These are phyloP conservation scores for Aquanectria penicillioides DNA, from an alignment of 2,329 filamentous ascomycete genomes.

Conservation along the genomic window DNA sequence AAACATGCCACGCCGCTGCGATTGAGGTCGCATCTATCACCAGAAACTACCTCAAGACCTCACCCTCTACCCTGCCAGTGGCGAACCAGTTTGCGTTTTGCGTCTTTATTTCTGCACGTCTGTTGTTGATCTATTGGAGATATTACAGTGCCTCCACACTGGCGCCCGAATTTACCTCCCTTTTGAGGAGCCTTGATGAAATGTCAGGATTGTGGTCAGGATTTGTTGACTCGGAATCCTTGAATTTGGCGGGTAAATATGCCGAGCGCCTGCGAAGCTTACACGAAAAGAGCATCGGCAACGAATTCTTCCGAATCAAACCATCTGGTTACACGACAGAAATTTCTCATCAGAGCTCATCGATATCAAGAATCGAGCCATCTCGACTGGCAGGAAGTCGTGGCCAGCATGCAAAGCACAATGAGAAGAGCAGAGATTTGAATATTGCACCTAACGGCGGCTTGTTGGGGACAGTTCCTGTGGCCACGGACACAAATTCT, in stretches of 20 bases:
- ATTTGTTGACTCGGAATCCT: background rate
- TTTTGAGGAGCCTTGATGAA: slow-evolving; percentile 34
- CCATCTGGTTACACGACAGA: slow-evolving; percentile 29
- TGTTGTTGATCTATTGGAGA: slow-evolving; percentile 48
- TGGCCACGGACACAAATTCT: too few relatives aligned
- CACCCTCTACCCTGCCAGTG: slow-evolving; percentile 36
- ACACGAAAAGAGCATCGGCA: slow-evolving; percentile 13
- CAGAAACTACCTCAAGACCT: slow-evolving; percentile 52
- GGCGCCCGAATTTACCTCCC: slow-evolving; percentile 35
- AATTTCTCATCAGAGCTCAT: slow-evolving; percentile 14
- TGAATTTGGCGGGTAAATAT: slow-evolving; percentile 17
- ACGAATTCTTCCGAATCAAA: slow-evolving; percentile 20
- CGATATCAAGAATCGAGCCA: too few relatives aligned
- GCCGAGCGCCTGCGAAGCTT: background rate
- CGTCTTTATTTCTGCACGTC: slow-evolving; percentile 52
- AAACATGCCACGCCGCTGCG: slow-evolving; percentile 55
- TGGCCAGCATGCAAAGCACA: too few relatives aligned
- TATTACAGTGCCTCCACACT: slow-evolving; percentile 34
- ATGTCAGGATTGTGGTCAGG: slow-evolving; percentile 37
- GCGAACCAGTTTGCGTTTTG: slow-evolving; percentile 55
- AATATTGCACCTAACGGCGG: too few relatives aligned
- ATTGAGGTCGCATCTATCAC: slow-evolving; percentile 55
- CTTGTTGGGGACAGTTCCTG: too few relatives aligned
- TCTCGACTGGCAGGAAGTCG: too few relatives aligned
- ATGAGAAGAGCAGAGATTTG: too few relatives aligned